These are phyloP conservation scores for Aspergillus melleus DNA, from an alignment of 2,329 filamentous ascomycete species.

Conservation along the genomic window DNA sequence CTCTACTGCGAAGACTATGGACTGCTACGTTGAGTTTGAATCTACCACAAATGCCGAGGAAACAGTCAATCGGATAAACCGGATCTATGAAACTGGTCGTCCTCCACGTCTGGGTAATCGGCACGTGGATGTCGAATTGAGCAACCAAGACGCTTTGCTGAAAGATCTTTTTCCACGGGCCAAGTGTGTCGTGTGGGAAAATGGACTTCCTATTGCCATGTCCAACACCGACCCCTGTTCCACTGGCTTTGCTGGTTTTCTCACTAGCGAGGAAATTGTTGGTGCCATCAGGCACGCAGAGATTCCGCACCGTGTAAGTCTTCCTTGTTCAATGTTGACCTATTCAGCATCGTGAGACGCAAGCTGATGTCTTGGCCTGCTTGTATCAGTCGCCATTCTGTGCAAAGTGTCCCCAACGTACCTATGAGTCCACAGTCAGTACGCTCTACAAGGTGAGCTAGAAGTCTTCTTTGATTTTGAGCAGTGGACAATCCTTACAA, in stretches of 20 bases:
- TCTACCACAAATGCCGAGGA: conserved; percentile 39
- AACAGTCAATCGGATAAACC: conserved; percentile 39
- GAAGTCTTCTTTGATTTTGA: background rate
- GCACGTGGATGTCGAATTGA: conserved; percentile 47
- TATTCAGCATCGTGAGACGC: background rate
- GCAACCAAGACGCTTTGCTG: conserved; percentile 51
- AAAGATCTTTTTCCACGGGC: conserved; percentile 53
- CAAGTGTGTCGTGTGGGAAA: conserved; percentile 50
- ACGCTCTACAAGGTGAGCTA: conserved; percentile 50
- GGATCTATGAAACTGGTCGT: conserved; percentile 34
- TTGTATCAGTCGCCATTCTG: conserved; percentile 48
- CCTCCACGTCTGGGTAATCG: conserved; percentile 50
- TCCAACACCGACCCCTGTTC: conserved; percentile 46
- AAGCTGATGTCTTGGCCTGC: background rate
- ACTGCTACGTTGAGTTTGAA: conserved; percentile 52
- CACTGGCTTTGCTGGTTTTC: conserved; percentile 52
- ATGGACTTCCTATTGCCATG: conserved; percentile 34
- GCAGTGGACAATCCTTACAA: conserved; percentile 10
- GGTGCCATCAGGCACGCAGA: conserved; percentile 50
- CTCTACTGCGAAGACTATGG: conserved; percentile 57
- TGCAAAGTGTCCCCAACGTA: conserved; percentile 51
- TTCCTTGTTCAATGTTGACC: background rate
- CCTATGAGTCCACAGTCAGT: conserved; percentile 54
- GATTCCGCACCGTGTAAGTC: conserved; percentile 50
- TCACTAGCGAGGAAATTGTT: conserved; percentile 52